phyloP scores from a whole-genome alignment of 139 green algal genomes.

The Tetraselmis striata region DNA sequence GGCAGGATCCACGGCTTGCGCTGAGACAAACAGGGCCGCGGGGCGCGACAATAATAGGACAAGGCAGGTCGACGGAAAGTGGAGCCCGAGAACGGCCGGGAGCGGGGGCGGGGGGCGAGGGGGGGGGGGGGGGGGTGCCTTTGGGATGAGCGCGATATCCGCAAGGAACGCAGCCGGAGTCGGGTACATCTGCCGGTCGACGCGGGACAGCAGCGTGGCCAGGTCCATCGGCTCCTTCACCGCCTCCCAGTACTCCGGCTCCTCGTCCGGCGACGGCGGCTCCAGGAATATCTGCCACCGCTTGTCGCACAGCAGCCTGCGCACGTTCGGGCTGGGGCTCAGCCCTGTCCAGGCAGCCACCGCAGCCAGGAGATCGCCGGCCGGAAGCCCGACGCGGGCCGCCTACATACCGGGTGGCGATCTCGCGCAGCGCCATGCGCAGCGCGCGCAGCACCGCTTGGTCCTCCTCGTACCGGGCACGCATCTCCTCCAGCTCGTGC shows the following conservation, averaged over 20 bases:
- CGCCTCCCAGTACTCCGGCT: conserved; percentile 41
- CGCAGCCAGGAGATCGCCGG: no score
- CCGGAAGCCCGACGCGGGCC: no score
- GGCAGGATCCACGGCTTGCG: not conserved
- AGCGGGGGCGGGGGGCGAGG: not conserved
- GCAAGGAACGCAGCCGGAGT: conserved; percentile 54
- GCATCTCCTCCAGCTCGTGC: conserved; percentile 11
- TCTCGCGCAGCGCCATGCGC: conserved; percentile 58
- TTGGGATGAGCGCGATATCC: conserved; percentile 50
- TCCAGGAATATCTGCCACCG: conserved; percentile 48
- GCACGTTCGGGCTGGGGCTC: no score
- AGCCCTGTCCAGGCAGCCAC: no score
- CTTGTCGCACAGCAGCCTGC: conserved; percentile 39
- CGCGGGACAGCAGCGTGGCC: conserved; percentile 52
- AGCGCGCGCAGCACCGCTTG: conserved; percentile 45
- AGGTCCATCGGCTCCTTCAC: conserved; percentile 62
- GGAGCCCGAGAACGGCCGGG: conserved; percentile 4
- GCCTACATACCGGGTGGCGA: conserved; percentile 37
- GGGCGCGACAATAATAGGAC: not conserved
- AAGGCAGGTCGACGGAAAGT: not conserved
- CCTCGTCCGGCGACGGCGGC: conserved; percentile 35
- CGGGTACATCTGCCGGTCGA: conserved; percentile 53
- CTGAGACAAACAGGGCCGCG: not conserved
- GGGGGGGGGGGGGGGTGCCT: not conserved
- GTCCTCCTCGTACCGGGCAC: conserved; percentile 44